A percentile compares a stretch with the other conserved stretches of the same genome.
Evolutionary conservation across 176 grass and related monocot genomes (phyloP).

Genomic region (Triticum urartu): DNA sequence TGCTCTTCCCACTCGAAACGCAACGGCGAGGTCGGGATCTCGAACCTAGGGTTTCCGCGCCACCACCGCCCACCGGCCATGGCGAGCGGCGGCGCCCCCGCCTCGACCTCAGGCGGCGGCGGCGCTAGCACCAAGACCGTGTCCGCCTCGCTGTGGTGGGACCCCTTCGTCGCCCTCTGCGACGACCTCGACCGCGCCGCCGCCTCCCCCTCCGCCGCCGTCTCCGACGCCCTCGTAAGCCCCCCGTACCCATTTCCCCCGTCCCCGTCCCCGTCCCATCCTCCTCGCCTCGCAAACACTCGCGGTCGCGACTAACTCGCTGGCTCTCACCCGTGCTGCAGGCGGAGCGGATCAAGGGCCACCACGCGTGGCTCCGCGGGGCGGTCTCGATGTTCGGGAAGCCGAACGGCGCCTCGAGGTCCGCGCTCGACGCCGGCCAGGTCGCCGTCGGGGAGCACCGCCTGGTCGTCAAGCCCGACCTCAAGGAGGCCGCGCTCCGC

Average conservation of each 20-base stretch:
- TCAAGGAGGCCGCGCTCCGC: slow-evolving; percentile 64
- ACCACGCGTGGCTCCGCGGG: slow-evolving; percentile 66
- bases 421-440: slow-evolving; percentile 49
- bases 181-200: slow-evolving; percentile 77
- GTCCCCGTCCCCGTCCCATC: too few relatives aligned
- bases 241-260: background rate
- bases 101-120: background rate
- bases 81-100: slow-evolving; percentile 49
- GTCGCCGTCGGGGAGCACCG: slow-evolving; percentile 47
- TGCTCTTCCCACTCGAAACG: background rate
- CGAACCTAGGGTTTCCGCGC: slow-evolving; percentile 39
- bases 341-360: slow-evolving; percentile 60
- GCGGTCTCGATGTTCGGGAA: slow-evolving; percentile 61
- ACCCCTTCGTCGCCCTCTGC: slow-evolving; percentile 66
- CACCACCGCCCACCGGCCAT: slow-evolving; percentile 27
- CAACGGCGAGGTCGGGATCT: slow-evolving; percentile 25
- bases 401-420: slow-evolving; percentile 59
- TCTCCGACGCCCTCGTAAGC: slow-evolving; percentile 60
- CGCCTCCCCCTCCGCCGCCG: slow-evolving; percentile 33
- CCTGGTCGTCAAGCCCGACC: slow-evolving; percentile 48
- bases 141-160: slow-evolving; percentile 80
- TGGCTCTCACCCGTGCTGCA: slow-evolving; percentile 26
- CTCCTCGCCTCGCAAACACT: background rate
- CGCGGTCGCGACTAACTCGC: background rate
- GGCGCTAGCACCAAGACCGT: slow-evolving; percentile 31